Conservation (phyloP, 345 rosid species). For the Hibiscus syriacus region DNA sequence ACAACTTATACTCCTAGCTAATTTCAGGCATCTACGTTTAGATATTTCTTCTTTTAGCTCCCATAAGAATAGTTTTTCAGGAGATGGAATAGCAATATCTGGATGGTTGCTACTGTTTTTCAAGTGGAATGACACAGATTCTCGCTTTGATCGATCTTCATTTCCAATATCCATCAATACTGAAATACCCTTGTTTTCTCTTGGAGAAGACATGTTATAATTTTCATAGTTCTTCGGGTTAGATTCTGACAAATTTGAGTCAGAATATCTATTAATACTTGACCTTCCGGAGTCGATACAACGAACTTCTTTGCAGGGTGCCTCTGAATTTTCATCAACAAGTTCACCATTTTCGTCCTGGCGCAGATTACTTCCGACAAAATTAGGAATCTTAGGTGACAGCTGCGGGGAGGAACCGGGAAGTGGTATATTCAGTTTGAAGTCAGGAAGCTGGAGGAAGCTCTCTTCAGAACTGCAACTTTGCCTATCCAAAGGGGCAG, state of each 20-base stretch:
- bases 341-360: constrained; percentile 34
- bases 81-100: constrained; percentile 26
- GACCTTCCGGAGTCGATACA: constrained; percentile 43
- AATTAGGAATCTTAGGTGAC: constrained; percentile 21
- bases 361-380: constrained; percentile 17
- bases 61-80: constrained; percentile 32
- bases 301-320: constrained; percentile 24
- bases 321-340: constrained; percentile 32
- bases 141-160: constrained; percentile 22
- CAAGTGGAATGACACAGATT: constrained; percentile 18
- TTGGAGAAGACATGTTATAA: constrained; percentile 18
- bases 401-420: constrained; percentile 26
- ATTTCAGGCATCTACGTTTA: constrained; percentile 31
- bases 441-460: constrained; percentile 42
- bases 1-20: constrained; percentile 66
- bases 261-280: constrained; percentile 18
- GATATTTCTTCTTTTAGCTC: constrained; percentile 29
- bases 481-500: constrained; percentile 46
- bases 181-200: constrained; percentile 13
- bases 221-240: constrained; percentile 18
- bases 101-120: constrained; percentile 20
- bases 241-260: constrained; percentile 24
- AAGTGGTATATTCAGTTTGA: constrained; percentile 34
- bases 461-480: constrained; percentile 49
- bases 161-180: constrained; percentile 21